A percentile compares a stretch with the other conserved stretches of the same genome.
phyloP scores from a whole-genome alignment of 768 basidiomycete species.

The Holtermannia corniformis region DNA sequence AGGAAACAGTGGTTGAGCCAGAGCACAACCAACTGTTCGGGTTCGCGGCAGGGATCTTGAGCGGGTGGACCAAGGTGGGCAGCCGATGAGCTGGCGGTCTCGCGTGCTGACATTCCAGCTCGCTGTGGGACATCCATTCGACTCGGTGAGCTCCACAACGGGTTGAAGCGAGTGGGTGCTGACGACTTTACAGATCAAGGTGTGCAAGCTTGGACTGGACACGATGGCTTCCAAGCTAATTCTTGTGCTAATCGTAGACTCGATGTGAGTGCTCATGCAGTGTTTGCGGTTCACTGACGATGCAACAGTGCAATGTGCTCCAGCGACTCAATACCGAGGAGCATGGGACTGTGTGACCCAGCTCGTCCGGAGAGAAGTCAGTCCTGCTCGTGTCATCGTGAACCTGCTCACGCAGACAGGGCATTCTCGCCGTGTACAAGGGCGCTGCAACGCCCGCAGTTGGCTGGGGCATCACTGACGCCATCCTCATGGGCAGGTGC shows the following conservation, averaged over 20 bases:
- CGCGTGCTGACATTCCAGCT: neutral
- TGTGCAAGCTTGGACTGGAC: neutral
- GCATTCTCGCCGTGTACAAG: conserved; percentile 33
- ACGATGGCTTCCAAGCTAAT: neutral
- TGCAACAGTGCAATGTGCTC: conserved; percentile 29
- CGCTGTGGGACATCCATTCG: conserved; percentile 33
- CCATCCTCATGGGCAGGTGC: conserved; percentile 40
- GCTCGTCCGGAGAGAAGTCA: conserved; percentile 28
- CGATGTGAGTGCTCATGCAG: conserved; percentile 17
- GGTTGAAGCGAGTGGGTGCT: conserved; percentile 12
- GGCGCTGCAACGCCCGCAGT: conserved; percentile 37
- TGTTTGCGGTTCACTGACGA: neutral
- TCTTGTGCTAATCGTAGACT: conserved; percentile 12
- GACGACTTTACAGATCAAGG: neutral
- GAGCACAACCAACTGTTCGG: conserved; percentile 13
- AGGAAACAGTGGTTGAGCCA: neutral
- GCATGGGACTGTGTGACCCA: conserved; percentile 25
- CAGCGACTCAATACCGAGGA: conserved; percentile 22
- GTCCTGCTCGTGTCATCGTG: neutral
- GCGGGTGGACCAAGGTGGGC: conserved; percentile 29
- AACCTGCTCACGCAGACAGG: conserved; percentile 11
- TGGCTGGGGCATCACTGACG: conserved; percentile 41
- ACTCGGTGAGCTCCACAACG: conserved; percentile 17
- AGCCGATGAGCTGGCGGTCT: neutral
- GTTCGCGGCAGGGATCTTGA: conserved; percentile 34